These are phyloP conservation scores for Incumbomyces delicatus DNA, from an alignment of 2,329 filamentous ascomycete genomes.

Conservation along the genomic window DNA sequence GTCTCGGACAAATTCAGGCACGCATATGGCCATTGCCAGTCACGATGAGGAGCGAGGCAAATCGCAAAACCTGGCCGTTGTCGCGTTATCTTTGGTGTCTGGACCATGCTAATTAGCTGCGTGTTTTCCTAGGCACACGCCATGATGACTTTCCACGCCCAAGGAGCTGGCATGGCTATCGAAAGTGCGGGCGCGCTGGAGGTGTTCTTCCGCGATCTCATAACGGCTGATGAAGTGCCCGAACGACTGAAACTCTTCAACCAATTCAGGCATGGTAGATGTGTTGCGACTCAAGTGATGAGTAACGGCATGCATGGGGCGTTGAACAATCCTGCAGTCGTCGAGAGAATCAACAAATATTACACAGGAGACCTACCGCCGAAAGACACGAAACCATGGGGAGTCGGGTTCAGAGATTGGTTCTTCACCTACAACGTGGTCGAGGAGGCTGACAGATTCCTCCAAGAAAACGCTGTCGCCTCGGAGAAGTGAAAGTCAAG, in stretches of 20 bases:
- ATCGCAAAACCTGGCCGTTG: no score
- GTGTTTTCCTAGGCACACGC: slow-evolving; percentile 45
- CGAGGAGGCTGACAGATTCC: slow-evolving; percentile 3
- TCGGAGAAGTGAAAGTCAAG: no score
- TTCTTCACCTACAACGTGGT: slow-evolving; percentile 14
- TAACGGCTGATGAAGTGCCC: neutral
- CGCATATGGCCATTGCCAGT: no score
- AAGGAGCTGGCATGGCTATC: slow-evolving; percentile 27
- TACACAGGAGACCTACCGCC: slow-evolving; percentile 9
- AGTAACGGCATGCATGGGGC: slow-evolving; percentile 15
- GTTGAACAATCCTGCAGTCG: slow-evolving; percentile 8
- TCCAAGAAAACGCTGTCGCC: no score
- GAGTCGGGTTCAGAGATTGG: slow-evolving; percentile 11
- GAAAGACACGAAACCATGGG: slow-evolving; percentile 10
- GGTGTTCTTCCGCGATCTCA: slow-evolving; percentile 18
- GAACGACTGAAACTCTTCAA: slow-evolving; percentile 7
- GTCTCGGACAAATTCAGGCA: no score
- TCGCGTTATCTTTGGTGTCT: no score
- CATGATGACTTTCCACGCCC: slow-evolving; percentile 50
- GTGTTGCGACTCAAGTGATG: slow-evolving; percentile 11
- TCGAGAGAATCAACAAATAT: slow-evolving; percentile 10
- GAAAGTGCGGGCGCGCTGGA: slow-evolving; percentile 25
- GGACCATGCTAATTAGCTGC: no score
- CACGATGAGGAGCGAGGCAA: no score
- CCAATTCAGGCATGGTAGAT: slow-evolving; percentile 8